These are phyloP conservation scores for Phylloboletellus chloephorus DNA, from an alignment of 1,284 basidiomycete species.

Conservation along the genomic window DNA sequence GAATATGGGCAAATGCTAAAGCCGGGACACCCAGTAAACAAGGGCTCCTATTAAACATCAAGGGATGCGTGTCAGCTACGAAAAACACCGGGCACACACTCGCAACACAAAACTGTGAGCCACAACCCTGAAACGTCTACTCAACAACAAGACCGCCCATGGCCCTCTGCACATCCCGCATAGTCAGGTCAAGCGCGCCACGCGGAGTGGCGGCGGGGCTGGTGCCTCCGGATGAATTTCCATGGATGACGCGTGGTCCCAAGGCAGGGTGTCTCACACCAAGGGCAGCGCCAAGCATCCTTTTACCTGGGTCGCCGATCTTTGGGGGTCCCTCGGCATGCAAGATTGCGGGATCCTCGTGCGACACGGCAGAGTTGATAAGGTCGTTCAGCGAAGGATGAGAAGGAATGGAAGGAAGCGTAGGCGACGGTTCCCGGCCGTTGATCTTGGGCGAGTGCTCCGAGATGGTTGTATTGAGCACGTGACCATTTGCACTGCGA, in stretches of 20 bases:
- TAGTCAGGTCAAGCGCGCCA: constrained; percentile 54
- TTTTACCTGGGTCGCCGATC: constrained; percentile 78
- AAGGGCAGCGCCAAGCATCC: constrained; percentile 78
- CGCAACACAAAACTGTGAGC: constrained; percentile 13
- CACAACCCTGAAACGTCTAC: constrained; percentile 35
- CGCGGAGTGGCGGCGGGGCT: constrained; percentile 23
- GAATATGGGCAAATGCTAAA: constrained; percentile 12
- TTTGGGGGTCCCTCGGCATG: constrained; percentile 45
- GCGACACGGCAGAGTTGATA: constrained; percentile 57
- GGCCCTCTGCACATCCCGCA: constrained; percentile 71
- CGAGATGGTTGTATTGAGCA: constrained; percentile 44
- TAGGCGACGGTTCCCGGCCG: constrained; percentile 68
- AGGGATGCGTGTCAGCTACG: constrained; percentile 20
- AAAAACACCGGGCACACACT: constrained; percentile 22
- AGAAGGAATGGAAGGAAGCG: constrained; percentile 70
- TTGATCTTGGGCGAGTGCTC: constrained; percentile 41
- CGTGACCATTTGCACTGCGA: constrained; percentile 36
- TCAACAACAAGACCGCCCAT: constrained; percentile 72
- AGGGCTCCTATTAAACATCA: constrained; percentile 14
- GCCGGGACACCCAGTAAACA: constrained; percentile 16
- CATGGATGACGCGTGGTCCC: constrained; percentile 52
- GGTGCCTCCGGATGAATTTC: constrained; percentile 23
- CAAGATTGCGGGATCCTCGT: constrained; percentile 61
- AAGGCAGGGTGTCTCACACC: constrained; percentile 73
- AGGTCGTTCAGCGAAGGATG: constrained; percentile 78